Conservation (phyloP, 768 basidiomycete species). For the Leucogyrophana mollusca region DNA sequence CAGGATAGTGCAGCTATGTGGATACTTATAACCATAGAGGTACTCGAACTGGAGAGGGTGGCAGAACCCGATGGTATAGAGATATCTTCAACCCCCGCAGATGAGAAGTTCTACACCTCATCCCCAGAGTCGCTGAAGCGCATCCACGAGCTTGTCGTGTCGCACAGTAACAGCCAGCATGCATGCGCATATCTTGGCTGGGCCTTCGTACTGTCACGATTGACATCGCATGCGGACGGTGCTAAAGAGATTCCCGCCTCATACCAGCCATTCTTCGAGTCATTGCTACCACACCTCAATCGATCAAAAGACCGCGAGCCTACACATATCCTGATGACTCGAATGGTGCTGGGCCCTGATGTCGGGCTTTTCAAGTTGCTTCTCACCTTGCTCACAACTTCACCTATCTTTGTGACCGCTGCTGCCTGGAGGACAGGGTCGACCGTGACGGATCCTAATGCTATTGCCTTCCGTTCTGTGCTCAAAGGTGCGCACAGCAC, state of each 20-base stretch:
- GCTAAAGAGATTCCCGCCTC: slow-evolving; percentile 51
- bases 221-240: slow-evolving; percentile 46
- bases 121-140: slow-evolving; percentile 61
- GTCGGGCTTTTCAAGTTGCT: slow-evolving; percentile 61
- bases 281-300: slow-evolving; percentile 40
- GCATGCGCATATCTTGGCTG: slow-evolving; percentile 77
- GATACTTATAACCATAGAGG: slow-evolving; percentile 77
- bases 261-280: slow-evolving; percentile 56
- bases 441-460: slow-evolving; percentile 70
- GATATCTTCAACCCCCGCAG: slow-evolving; percentile 46
- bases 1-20: slow-evolving; percentile 73
- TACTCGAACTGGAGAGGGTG: slow-evolving; percentile 75
- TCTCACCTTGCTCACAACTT: slow-evolving; percentile 57
- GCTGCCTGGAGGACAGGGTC: slow-evolving; percentile 69
- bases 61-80: slow-evolving; percentile 52
- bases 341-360: slow-evolving; percentile 54
- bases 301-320: slow-evolving; percentile 59
- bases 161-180: slow-evolving; percentile 61
- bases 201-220: slow-evolving; percentile 76
- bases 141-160: slow-evolving; percentile 66
- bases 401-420: slow-evolving; percentile 75
- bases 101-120: slow-evolving; percentile 54
- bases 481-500: slow-evolving; percentile 65
- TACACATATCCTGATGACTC: slow-evolving; percentile 54
- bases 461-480: slow-evolving; percentile 76